Evolutionary conservation across 768 basidiomycete genomes (phyloP), one percentile per base, ranked within the genome.

Genomic region (Steccherinum ochraceum): DNA sequence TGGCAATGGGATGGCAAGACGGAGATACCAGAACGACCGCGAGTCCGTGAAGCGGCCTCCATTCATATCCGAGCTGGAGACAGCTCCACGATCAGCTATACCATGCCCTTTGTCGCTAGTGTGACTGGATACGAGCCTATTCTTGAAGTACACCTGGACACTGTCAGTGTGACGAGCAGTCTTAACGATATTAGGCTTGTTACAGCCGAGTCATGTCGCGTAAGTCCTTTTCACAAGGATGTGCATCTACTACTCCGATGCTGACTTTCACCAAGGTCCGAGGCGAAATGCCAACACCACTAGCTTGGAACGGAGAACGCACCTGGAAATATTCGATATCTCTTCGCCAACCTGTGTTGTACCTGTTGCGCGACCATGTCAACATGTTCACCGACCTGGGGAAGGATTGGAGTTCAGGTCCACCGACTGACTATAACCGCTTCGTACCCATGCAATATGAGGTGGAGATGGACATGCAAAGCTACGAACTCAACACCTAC

Each of bases 331-430:
- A 93, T 62, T 71, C 80, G n/a, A 65, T 93, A 42, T 79, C 78
- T 11, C 69, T 98, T 21, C 77, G 81, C 5, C 80, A 81, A 47
- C 86, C 94, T 1, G 68, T 78, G 1, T 73, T 95, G 27, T 89
- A 82, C 61, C 72, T 96, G 18, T 73, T 98, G 11, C 82, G 93
- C 40, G 95, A 98, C 62, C 95, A 98, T 61, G 81, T 93, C 68
- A 94, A 92, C 60, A 89, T 97, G 78, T 80, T 98, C 60, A 84
- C 84, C 3, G 95, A 98, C 65, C 76, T 98, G n/a, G 83, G 84
- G 26, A 88, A 84, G 57, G 95, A 98, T 62, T 98, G 94, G 93
- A 76, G 74, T 20, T 80, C 86, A 11, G 93, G 92, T 3, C 86
- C 89, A 21, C 83, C 85, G 0, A 81, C 77, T 26, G 86, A 92